phyloP scores from a whole-genome alignment of 2,329 filamentous ascomycete genomes.

The Trichoderma arundinaceum region DNA sequence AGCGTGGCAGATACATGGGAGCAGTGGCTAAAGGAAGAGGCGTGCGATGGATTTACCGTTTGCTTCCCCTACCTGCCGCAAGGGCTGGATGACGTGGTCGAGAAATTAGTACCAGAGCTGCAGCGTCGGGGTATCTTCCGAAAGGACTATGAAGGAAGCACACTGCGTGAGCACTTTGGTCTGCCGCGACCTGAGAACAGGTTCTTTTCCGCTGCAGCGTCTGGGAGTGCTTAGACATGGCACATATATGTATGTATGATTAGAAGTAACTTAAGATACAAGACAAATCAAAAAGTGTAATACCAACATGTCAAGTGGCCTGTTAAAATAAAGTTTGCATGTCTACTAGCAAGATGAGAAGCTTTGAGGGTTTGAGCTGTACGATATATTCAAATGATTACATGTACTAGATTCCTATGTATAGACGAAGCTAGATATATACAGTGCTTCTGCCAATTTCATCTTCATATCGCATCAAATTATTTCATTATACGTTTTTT shows the following conservation, averaged over 20 bases:
- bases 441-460: slow-evolving; percentile 1
- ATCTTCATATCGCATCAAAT: background rate
- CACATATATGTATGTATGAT: background rate
- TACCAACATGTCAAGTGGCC: too few species aligned
- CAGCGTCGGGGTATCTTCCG: slow-evolving; percentile 58
- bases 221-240: background rate
- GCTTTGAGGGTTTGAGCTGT: background rate
- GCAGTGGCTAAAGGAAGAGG: slow-evolving; percentile 54
- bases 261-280: background rate
- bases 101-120: slow-evolving; percentile 56
- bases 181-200: slow-evolving; percentile 53
- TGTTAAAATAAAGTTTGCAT: background rate
- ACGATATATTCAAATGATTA: background rate
- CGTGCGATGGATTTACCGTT: slow-evolving; percentile 58
- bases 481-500: background rate
- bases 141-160: slow-evolving; percentile 57
- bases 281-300: background rate
- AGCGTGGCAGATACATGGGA: slow-evolving; percentile 57
- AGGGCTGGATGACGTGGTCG: slow-evolving; percentile 55
- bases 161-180: slow-evolving; percentile 60
- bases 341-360: background rate
- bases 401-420: background rate
- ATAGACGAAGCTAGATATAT: slow-evolving; percentile 6
- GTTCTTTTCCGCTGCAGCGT: slow-evolving; percentile 40
- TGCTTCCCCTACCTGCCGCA: slow-evolving; percentile 57